These are phyloP conservation scores for Hemisphaericaspora xylofermentans DNA, from an alignment of 1,139 yeast species.

Conservation along the genomic window DNA sequence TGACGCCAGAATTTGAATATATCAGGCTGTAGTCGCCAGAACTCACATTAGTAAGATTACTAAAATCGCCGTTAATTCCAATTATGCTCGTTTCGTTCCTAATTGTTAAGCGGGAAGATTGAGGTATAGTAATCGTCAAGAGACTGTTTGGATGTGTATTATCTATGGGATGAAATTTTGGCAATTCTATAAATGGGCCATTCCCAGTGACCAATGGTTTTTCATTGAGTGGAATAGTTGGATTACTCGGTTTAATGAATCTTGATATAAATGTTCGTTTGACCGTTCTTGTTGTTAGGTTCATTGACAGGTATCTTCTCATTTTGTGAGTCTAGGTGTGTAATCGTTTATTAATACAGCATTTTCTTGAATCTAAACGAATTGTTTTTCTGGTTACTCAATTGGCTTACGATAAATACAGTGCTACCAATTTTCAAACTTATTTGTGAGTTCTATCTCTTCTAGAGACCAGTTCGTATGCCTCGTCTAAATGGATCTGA, in stretches of 20 bases:
- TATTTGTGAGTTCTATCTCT: too few species aligned
- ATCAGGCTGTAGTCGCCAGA: not conserved
- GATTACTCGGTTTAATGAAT: not conserved
- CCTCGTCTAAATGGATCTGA: too few species aligned
- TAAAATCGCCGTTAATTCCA: conserved; percentile 36
- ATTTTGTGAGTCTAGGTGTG: not conserved
- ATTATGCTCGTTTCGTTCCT: conserved; percentile 23
- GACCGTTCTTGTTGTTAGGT: not conserved
- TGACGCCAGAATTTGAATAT: not conserved
- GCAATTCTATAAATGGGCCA: conserved; percentile 44
- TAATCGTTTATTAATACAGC: not conserved
- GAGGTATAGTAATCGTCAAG: conserved; percentile 37
- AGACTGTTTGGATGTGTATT: conserved; percentile 15
- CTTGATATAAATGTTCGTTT: not conserved
- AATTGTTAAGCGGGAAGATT: conserved; percentile 31
- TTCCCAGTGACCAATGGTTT: conserved; percentile 25
- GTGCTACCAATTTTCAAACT: not conserved
- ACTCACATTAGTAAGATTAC: not conserved
- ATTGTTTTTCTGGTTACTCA: too few species aligned
- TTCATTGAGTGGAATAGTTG: conserved; percentile 7
- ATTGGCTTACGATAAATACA: too few species aligned
- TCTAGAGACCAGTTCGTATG: too few species aligned
- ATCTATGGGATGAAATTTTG: conserved; percentile 35
- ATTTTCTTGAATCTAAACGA: too few species aligned
- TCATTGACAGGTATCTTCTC: not conserved